Base-by-base conservation (phyloP, 2,329 filamentous ascomycete genomes). In the Davidsoniella eucalypti region DNA sequence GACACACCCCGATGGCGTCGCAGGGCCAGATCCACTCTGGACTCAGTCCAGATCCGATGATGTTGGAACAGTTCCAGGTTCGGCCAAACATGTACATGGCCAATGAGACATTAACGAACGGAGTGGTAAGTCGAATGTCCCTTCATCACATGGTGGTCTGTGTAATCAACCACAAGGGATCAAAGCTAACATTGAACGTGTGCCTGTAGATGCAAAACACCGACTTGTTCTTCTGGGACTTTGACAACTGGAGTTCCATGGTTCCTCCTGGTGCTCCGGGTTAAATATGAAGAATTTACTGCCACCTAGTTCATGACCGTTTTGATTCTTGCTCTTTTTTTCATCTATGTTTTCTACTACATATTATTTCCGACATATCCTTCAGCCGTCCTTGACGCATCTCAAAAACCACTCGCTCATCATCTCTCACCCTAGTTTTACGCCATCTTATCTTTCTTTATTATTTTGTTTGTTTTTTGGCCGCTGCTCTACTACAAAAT, bases 201-300 rank as follows among this genome's bases (percentile, higher is more conserved):
- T 50, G 4, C 8, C 23, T 38, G 3, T 40, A 52, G 45, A 44
- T 52, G 33, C 39, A 36, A 36, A 44, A 48, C 40, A 4, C 44
- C 9, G 51, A 52, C 37, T 41, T 52, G 12, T 7, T 52, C 6
- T 52, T 52, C 36, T 52, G 41, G 41, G 51, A 49, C 29, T 41
- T 51, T 17, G 52, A 53, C 18, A 53, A 47, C 40, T 53, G 52
- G 52, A 53, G 52, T 38, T 53, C 52, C 3, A 50, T 53, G 52
- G 47, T 53, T 21, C 52, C 51, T 21, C 51, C 51, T 10, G 51
- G 51, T 4, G 51, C 47, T 42, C 47, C 54, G 36, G 52, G 47
- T 33, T 52, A 36, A 39, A 37, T 23, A 29, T 23, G 21, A 23
- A 33, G 29, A 33, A 9, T 9, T 12, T 33, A 12, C 21, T 41